Evolutionary conservation across 768 basidiomycete genomes (phyloP).

Genomic region (Asterophora parasitica): DNA sequence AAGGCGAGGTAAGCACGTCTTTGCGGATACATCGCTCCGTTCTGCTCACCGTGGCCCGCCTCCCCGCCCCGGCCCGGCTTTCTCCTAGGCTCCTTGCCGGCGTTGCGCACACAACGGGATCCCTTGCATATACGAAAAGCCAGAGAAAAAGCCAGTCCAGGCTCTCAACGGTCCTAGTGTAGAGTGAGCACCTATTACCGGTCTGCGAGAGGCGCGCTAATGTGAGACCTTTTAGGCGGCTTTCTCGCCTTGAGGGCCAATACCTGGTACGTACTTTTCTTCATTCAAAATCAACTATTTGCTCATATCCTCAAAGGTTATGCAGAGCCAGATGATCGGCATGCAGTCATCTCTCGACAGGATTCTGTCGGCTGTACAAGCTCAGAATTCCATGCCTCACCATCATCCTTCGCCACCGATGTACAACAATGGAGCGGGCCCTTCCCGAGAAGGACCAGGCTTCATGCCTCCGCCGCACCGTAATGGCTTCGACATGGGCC

Average conservation of each 20-base stretch:
- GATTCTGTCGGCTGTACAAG: slow-evolving; percentile 65
- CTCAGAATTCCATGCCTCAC: slow-evolving; percentile 32
- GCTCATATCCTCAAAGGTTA: slow-evolving; percentile 45
- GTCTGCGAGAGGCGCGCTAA: slow-evolving; percentile 22
- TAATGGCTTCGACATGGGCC: slow-evolving; percentile 35
- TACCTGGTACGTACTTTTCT: slow-evolving; percentile 53
- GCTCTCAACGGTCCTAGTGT: slow-evolving; percentile 58
- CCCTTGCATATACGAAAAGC: slow-evolving; percentile 85
- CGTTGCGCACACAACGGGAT: slow-evolving; percentile 81
- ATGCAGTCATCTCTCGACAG: slow-evolving; percentile 88
- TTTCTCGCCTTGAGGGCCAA: slow-evolving; percentile 81
- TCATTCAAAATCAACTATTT: slow-evolving; percentile 1
- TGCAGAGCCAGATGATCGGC: slow-evolving; percentile 93
- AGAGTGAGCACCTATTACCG: slow-evolving; percentile 48
- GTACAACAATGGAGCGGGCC: slow-evolving; percentile 29
- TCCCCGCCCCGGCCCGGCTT: slow-evolving; percentile 67
- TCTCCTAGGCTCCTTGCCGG: slow-evolving; percentile 79
- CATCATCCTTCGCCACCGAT: slow-evolving; percentile 23
- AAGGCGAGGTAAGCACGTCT: slow-evolving; percentile 70
- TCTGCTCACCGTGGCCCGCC: slow-evolving; percentile 60
- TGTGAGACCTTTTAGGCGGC: slow-evolving; percentile 40
- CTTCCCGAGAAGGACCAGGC: slow-evolving; percentile 27
- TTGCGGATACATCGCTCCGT: slow-evolving; percentile 38
- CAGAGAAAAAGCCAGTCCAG: slow-evolving; percentile 77
- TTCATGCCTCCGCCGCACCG: slow-evolving; percentile 30